Conservation (phyloP, 768 basidiomycete genomes). For the Mycena metata region DNA sequence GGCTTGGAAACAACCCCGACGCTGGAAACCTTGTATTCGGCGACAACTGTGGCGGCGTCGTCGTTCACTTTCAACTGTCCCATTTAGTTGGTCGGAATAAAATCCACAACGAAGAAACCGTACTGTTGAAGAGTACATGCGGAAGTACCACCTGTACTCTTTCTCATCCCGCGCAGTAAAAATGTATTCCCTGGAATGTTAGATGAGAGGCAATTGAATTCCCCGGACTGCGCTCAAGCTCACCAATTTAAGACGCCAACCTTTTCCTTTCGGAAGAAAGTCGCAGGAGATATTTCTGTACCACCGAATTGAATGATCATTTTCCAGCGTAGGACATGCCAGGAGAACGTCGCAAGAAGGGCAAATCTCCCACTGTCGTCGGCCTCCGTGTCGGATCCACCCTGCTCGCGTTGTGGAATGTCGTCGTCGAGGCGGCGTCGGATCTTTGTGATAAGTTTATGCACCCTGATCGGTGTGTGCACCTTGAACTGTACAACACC, state of each 20-base stretch:
- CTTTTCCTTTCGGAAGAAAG: constrained; percentile 21
- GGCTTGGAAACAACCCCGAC: constrained; percentile 21
- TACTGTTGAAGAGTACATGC: constrained; percentile 2
- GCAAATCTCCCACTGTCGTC: constrained; percentile 12
- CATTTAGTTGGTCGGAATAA: neutral
- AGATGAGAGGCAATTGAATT: neutral
- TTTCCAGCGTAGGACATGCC: constrained; percentile 5
- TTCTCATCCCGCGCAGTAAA: constrained; percentile 32
- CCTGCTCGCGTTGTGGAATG: constrained; percentile 23
- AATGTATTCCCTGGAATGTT: neutral
- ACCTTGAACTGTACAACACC: constrained; percentile 30
- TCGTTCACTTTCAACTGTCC: constrained; percentile 27
- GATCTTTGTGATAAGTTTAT: constrained; percentile 24
- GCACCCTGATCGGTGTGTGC: constrained; percentile 21
- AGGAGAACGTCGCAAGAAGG: constrained; percentile 19
- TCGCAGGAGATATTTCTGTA: constrained; percentile 17
- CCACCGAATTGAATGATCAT: constrained; percentile 26
- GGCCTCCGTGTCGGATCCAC: constrained; percentile 6
- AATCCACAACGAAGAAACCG: no score
- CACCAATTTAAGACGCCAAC: constrained; percentile 4
- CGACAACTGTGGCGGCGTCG: constrained; percentile 19
- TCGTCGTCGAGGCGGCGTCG: constrained; percentile 28
- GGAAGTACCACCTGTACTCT: constrained; percentile 23
- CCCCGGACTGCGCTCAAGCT: no score
- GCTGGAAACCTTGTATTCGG: constrained; percentile 22